phyloP scores from a whole-genome alignment of 2,329 filamentous ascomycete genomes.

The Trichoderma breve region DNA sequence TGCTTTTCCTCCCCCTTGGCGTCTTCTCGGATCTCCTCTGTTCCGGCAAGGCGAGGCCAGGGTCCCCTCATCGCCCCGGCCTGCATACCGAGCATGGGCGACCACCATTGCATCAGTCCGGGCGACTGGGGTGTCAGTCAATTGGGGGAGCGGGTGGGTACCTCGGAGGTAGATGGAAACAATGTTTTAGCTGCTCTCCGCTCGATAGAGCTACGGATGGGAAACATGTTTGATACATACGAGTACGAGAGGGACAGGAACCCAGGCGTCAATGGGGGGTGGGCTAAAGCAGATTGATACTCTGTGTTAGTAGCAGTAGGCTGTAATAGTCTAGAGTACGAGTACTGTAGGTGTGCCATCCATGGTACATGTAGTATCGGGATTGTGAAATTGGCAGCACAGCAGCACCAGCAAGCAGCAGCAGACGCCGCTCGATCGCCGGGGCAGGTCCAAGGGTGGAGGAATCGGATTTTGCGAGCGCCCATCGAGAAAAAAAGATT shows the following conservation, averaged over 20 bases:
- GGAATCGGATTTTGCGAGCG: constrained; percentile 13
- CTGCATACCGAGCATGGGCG: constrained; percentile 6
- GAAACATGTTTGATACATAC: not conserved
- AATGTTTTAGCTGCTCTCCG: not conserved
- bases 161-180: not conserved
- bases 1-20: not conserved
- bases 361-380: not conserved
- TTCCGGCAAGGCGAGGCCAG: not conserved
- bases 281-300: too few relatives aligned
- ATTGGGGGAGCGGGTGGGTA: not conserved
- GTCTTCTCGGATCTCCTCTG: not conserved
- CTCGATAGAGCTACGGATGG: not conserved
- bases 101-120: constrained; percentile 9
- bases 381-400: constrained; percentile 1
- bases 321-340: not conserved
- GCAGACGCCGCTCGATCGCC: not conserved
- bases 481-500: constrained; percentile 9
- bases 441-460: not conserved
- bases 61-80: not conserved
- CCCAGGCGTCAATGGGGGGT: not conserved
- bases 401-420: not conserved
- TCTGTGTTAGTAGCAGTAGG: not conserved
- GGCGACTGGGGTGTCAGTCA: not conserved
- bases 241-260: not conserved
- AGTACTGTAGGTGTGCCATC: too few relatives aligned